Conservation (phyloP, 1,284 basidiomycete genomes). For the Agroathelia rolfsii region DNA sequence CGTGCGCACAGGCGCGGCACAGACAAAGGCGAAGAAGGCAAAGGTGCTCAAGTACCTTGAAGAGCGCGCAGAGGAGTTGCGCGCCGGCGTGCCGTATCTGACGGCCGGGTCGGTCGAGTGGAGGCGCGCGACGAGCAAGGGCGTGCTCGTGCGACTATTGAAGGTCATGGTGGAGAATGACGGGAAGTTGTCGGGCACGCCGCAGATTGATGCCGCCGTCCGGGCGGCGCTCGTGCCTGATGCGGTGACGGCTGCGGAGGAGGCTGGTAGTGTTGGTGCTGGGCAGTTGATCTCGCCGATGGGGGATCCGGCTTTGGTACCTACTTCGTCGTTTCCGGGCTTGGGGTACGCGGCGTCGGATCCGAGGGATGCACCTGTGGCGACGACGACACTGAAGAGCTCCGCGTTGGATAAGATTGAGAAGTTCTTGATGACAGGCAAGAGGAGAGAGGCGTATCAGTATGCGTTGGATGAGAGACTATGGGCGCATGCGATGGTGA, state of each 20-base stretch:
- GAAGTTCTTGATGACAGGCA: constrained; percentile 70
- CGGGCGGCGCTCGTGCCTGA: constrained; percentile 54
- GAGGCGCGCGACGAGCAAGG: constrained; percentile 63
- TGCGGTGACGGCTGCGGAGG: constrained; percentile 15
- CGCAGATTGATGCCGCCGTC: constrained; percentile 59
- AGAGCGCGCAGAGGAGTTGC: constrained; percentile 67
- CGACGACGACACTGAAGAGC: constrained; percentile 41
- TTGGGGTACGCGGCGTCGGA: constrained; percentile 16
- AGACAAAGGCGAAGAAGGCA: constrained; percentile 78
- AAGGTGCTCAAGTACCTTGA: constrained; percentile 69
- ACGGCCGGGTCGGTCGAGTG: constrained; percentile 41
- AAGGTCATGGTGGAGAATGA: constrained; percentile 81
- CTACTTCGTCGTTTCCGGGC: no score
- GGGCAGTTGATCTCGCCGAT: constrained; percentile 12
- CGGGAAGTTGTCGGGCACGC: constrained; percentile 74
- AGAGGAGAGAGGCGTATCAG: constrained; percentile 80
- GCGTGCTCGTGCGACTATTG: constrained; percentile 67
- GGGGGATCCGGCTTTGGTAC: constrained; percentile 12
- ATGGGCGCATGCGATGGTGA: constrained; percentile 95
- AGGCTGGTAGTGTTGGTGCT: constrained; percentile 17
- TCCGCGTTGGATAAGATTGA: constrained; percentile 73
- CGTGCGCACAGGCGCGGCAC: constrained; percentile 53
- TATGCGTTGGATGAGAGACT: constrained; percentile 83
- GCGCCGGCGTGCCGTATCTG: constrained; percentile 68
- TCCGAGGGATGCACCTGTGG: constrained; percentile 32